A percentile compares a stretch with the other conserved stretches of the same genome.
phyloP scores from a whole-genome alignment of 2,329 filamentous ascomycete species.

The Coleophoma eucalyptorum region DNA sequence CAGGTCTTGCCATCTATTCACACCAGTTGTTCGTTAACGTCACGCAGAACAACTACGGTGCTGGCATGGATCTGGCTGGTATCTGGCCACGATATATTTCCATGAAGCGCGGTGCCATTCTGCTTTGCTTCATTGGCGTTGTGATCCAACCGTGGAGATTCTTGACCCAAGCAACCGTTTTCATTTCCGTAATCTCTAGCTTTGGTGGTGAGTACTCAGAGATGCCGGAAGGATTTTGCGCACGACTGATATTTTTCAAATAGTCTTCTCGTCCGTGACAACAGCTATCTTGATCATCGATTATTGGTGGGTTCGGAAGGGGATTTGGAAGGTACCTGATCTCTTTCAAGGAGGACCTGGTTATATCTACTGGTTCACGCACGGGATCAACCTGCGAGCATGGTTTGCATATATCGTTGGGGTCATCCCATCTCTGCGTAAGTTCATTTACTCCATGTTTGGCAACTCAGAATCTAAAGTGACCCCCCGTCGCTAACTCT shows the following conservation, averaged over 20 bases:
- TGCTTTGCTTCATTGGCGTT: constrained; percentile 3
- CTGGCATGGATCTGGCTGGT: constrained; percentile 7
- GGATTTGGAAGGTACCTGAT: constrained; percentile 12
- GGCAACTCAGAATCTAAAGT: too few relatives aligned
- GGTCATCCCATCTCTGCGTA: background rate
- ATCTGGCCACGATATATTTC: constrained; percentile 5
- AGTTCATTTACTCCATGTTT: background rate
- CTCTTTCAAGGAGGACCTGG: constrained; percentile 3
- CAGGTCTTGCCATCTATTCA: constrained; percentile 4
- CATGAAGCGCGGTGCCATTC: constrained; percentile 2
- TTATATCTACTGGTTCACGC: background rate
- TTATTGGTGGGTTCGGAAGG: constrained; percentile 10
- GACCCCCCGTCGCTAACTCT: background rate
- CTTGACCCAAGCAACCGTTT: constrained; percentile 4
- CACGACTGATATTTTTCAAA: too few relatives aligned
- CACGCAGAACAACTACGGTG: constrained; percentile 6
- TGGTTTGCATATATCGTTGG: background rate
- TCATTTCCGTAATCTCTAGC: constrained; percentile 9
- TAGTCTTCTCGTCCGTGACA: background rate
- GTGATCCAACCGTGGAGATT: constrained; percentile 6
- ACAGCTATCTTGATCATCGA: background rate
- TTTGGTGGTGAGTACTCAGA: constrained; percentile 3
- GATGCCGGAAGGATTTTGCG: too few relatives aligned
- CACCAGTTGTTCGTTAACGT: constrained; percentile 10
- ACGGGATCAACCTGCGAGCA: background rate